Base-by-base conservation (phyloP, 176 grass and related monocot species). In the Oropetium thomaeum region DNA sequence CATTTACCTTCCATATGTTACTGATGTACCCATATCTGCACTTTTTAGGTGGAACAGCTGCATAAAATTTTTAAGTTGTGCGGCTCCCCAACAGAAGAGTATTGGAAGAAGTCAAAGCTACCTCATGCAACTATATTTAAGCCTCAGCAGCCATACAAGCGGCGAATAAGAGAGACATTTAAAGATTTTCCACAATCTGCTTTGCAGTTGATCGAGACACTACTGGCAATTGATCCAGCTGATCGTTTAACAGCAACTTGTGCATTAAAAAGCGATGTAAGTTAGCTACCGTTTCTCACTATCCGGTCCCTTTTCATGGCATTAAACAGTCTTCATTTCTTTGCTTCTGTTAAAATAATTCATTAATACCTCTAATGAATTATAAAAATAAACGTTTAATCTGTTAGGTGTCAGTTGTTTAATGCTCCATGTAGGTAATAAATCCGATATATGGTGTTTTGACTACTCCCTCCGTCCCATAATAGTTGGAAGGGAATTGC, bases 21-120 rank as follows among this genome's bases (percentile, higher is more conserved):
- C 60, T 84, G 28, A 48, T 59, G 38, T 80, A 51, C 65, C 69
- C 57, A 79, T 83, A 58, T 43, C 34, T 87, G 66, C 28, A 15
- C 54, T 62, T 74, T 70, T 43, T 87, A 93, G 91, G 91, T 93
- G 81, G 91, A 93, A 83, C 91, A 93, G 79, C 73, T 93, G 68
- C 91, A 93, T 87, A 93, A 90, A 81, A 87, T 93, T 79, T 93
- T 93, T 87, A 93, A 93, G 84, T 65, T 93, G 26, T 93, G 91
- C 20, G 91, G 91, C 63, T 93, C 91, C 58, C 91, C 91, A 47
- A 62, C 87, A 76, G 91, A 93, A 84, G 91, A 93, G 75, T 93
- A 90, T 80, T 93, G 91, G 91, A 93, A 93, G 77, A 93, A 80
- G 49, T 90, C 84, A 2, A 93, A 90, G 81, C 64, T 93, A 48